These are phyloP conservation scores for Metarhizium anisopliae DNA, from an alignment of 2,329 filamentous ascomycete genomes.

Conservation along the genomic window DNA sequence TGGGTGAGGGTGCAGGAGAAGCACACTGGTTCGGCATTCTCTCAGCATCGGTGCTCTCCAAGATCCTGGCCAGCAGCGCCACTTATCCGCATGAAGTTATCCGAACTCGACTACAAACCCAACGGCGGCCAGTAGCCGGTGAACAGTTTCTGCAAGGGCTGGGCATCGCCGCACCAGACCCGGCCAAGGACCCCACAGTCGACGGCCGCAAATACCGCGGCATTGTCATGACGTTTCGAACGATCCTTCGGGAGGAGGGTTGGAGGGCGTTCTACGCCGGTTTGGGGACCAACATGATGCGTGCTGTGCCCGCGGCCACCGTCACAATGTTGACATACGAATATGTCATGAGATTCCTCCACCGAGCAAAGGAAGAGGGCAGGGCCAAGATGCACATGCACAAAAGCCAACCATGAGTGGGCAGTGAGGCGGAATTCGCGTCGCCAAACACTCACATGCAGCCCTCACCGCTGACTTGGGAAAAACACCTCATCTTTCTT, in stretches of 20 bases:
- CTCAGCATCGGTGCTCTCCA: constrained; percentile 83
- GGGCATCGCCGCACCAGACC: constrained; percentile 28
- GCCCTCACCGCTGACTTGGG: neutral
- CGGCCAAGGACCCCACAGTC: constrained; percentile 18
- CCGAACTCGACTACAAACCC: constrained; percentile 86
- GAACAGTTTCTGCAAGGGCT: constrained; percentile 42
- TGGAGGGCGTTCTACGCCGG: constrained; percentile 96
- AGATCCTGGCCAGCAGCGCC: constrained; percentile 85
- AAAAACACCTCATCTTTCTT: neutral
- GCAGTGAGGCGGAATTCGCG: neutral
- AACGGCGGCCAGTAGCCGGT: constrained; percentile 61
- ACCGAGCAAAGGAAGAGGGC: constrained; percentile 32
- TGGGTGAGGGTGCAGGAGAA: constrained; percentile 53
- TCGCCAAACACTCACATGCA: neutral
- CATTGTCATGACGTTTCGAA: constrained; percentile 70
- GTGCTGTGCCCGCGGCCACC: constrained; percentile 88
- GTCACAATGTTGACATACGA: constrained; percentile 98
- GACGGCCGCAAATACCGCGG: constrained; percentile 59
- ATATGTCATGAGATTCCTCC: constrained; percentile 52
- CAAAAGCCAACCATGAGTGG: neutral
- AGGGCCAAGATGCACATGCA: constrained; percentile 20
- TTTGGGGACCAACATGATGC: constrained; percentile 95
- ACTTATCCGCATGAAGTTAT: constrained; percentile 98
- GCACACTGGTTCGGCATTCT: constrained; percentile 78
- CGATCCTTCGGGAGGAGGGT: constrained; percentile 82